Evolutionary conservation across 73 alveolate genomes (phyloP).

Genomic region (Paramecium biaurelia): DNA sequence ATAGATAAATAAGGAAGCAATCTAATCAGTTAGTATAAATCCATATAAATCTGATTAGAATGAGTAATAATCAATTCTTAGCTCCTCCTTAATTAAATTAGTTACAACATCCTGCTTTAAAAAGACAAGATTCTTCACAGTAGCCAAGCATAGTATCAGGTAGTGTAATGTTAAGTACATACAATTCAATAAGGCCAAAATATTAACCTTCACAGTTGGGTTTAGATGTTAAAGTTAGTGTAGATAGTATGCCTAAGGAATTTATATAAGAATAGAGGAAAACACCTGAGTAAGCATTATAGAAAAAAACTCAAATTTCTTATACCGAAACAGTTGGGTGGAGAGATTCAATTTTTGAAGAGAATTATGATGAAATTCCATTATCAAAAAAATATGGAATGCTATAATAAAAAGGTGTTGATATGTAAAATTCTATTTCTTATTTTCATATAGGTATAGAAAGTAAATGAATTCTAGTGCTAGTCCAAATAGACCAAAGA

Average conservation of each 20-base stretch:
- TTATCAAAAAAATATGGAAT: slow-evolving; percentile 9
- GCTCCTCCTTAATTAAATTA: not conserved
- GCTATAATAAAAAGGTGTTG: not conserved
- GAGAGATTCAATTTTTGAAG: slow-evolving; percentile 11
- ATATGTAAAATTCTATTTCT: not conserved
- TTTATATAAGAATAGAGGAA: not conserved
- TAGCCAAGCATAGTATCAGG: not conserved
- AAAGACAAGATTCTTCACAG: slow-evolving; percentile 14
- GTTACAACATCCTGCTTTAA: not conserved
- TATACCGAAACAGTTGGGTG: not conserved
- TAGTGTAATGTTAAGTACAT: slow-evolving; percentile 33
- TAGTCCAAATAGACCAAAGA: not conserved
- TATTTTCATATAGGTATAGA: not conserved
- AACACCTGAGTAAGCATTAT: not conserved
- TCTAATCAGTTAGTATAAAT: not conserved
- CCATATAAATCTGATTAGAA: not conserved
- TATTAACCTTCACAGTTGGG: not conserved
- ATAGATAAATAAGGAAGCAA: not conserved
- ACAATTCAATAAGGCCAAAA: slow-evolving; percentile 21
- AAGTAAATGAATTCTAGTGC: not conserved
- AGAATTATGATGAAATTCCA: slow-evolving; percentile 8
- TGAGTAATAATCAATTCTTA: slow-evolving; percentile 11
- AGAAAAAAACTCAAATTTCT: not conserved
- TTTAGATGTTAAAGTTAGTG: not conserved
- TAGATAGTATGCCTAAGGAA: not conserved